These are phyloP conservation scores for Mycena polygramma DNA, from an alignment of 768 basidiomycete species.

Conservation along the genomic window DNA sequence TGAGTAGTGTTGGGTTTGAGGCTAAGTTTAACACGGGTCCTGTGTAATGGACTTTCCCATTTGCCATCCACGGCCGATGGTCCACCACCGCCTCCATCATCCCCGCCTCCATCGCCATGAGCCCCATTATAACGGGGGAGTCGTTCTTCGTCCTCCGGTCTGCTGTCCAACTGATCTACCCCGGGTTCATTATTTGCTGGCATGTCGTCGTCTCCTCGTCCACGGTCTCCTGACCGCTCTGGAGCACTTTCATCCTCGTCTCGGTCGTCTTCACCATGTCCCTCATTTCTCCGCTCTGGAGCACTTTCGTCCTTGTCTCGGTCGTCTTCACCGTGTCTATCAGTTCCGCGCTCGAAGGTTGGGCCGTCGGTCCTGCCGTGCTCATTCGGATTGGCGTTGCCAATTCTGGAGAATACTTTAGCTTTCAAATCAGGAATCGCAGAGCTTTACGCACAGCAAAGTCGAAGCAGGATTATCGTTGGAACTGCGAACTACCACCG, in stretches of 20 bases:
- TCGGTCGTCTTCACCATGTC: neutral
- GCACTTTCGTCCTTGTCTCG: neutral
- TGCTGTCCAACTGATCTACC: neutral
- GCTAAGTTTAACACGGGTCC: conserved; percentile 2
- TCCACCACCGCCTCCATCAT: neutral
- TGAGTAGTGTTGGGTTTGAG: neutral
- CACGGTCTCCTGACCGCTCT: neutral
- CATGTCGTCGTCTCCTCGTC: neutral
- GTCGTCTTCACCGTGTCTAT: neutral
- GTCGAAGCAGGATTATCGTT: neutral
- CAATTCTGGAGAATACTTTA: neutral
- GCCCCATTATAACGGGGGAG: neutral
- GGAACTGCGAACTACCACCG: neutral
- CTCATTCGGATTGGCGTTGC: neutral
- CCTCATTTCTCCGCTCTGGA: neutral
- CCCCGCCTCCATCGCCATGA: neutral
- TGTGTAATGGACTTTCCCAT: conserved; percentile 12
- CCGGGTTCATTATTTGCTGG: neutral
- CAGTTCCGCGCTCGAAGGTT: neutral
- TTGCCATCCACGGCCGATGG: neutral
- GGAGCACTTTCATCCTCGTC: neutral
- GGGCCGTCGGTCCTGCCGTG: too few relatives aligned
- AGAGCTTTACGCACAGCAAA: neutral
- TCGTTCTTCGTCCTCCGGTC: neutral
- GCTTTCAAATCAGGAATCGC: neutral